phyloP scores from a whole-genome alignment of 1,139 yeast species.

The Lodderomyces metapsilosis region DNA sequence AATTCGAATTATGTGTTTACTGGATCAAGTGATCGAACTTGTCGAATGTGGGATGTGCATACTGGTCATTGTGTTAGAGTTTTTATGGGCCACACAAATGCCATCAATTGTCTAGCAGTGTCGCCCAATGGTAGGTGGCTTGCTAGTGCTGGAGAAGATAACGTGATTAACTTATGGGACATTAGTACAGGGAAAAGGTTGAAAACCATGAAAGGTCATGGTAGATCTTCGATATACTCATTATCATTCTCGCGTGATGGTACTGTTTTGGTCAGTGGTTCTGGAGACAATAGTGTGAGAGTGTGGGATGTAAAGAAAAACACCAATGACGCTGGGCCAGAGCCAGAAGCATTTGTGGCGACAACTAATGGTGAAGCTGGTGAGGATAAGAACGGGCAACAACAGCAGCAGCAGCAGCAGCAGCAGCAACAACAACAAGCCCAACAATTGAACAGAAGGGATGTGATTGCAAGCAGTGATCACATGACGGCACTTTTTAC shows the following conservation, averaged over 20 bases:
- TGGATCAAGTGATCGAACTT: conserved; percentile 92
- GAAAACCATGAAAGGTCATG: conserved; percentile 88
- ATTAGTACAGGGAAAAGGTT: conserved; percentile 86
- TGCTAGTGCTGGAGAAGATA: conserved; percentile 94
- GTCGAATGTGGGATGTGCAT: conserved; percentile 97
- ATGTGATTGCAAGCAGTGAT: conserved; percentile 78
- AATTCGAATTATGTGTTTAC: conserved; percentile 92
- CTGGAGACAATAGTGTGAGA: conserved; percentile 88
- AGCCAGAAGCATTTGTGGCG: conserved; percentile 66
- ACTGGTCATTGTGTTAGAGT: conserved; percentile 88
- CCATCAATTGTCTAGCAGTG: conserved; percentile 81
- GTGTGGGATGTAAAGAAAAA: conserved; percentile 94
- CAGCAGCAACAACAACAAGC: conserved; percentile 18
- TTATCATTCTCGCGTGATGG: conserved; percentile 87
- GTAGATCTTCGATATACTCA: conserved; percentile 81
- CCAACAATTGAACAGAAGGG: conserved; percentile 44
- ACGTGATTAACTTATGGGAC: conserved; percentile 90
- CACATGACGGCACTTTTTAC: conserved; percentile 94
- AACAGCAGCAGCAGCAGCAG: conserved; percentile 11
- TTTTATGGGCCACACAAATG: conserved; percentile 92
- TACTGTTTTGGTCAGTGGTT: conserved; percentile 84
- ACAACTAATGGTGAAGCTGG: conserved; percentile 18
- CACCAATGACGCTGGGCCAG: conserved; percentile 76
- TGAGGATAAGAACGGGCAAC: conserved; percentile 11
- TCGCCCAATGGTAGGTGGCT: conserved; percentile 97